These are phyloP conservation scores for Cucumis sativus DNA, from an alignment of 306 rosid genomes.

Conservation along the genomic window DNA sequence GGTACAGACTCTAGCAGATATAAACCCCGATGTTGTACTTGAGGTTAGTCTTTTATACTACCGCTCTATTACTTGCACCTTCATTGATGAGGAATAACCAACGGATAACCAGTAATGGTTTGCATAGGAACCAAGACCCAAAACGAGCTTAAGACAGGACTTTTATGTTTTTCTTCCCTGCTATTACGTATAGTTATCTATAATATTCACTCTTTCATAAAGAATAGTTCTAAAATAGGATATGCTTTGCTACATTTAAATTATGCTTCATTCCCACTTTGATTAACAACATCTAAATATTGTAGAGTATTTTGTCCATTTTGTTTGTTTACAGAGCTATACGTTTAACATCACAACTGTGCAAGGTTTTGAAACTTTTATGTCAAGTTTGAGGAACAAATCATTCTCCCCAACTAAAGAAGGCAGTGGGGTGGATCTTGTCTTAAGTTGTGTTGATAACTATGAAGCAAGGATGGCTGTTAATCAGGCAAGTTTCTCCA, in stretches of 20 bases:
- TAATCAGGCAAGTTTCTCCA: conserved; percentile 55
- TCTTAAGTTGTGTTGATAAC: conserved; percentile 93
- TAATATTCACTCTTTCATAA: not conserved
- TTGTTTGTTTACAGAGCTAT: conserved; percentile 45
- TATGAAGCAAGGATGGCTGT: conserved; percentile 99
- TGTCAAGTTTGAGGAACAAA: conserved; percentile 66
- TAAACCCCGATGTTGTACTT: conserved; percentile 89
- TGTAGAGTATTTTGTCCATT: not conserved
- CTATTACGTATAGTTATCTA: not conserved
- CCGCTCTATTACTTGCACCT: not conserved
- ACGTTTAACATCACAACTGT: conserved; percentile 89
- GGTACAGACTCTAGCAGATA: conserved; percentile 81
- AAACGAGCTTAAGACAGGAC: not conserved
- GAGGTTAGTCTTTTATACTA: conserved; percentile 37
- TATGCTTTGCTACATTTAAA: not conserved
- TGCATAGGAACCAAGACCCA: not conserved
- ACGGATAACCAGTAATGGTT: not conserved
- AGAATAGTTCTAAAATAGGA: not conserved
- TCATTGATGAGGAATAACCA: not conserved
- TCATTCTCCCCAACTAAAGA: conserved; percentile 56
- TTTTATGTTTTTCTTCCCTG: not conserved
- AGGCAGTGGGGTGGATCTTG: conserved; percentile 84
- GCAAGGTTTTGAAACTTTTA: conserved; percentile 75
- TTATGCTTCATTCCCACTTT: not conserved
- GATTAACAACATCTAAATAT: not conserved